These are phyloP conservation scores for Amanita thiersii DNA, from an alignment of 768 basidiomycete genomes.

Conservation along the genomic window DNA sequence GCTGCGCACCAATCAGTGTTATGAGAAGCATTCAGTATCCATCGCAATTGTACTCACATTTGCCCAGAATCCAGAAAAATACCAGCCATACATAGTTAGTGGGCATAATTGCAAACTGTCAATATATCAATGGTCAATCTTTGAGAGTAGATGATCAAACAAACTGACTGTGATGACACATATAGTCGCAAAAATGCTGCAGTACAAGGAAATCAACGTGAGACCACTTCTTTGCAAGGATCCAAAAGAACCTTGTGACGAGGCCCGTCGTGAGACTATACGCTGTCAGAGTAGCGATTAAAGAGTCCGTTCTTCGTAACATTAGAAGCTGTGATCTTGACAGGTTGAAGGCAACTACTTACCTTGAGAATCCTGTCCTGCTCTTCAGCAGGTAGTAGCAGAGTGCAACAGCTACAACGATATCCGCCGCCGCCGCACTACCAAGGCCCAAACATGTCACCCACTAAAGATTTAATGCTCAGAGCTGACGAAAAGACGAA, in stretches of 20 bases:
- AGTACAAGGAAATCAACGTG: conserved; percentile 4
- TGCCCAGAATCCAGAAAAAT: conserved; percentile 44
- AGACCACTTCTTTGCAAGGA: background rate
- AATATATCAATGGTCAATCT: background rate
- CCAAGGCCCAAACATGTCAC: conserved; percentile 39
- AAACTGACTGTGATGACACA: conserved; percentile 30
- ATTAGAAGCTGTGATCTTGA: conserved; percentile 1
- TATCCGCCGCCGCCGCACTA: conserved; percentile 39
- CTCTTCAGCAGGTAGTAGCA: conserved; percentile 40
- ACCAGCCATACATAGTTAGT: conserved; percentile 39
- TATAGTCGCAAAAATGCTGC: conserved; percentile 31
- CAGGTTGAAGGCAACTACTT: conserved; percentile 9
- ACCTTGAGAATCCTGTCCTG: conserved; percentile 39
- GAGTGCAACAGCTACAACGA: conserved; percentile 38
- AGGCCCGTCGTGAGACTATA: conserved; percentile 39
- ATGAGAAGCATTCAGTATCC: conserved; percentile 2
- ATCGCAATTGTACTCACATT: conserved; percentile 36
- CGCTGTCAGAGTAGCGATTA: conserved; percentile 33
- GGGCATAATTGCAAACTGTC: conserved; percentile 37
- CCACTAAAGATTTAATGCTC: conserved; percentile 30
- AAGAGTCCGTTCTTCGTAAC: conserved; percentile 29
- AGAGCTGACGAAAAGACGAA: conserved; percentile 14
- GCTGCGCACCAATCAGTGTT: conserved; percentile 18
- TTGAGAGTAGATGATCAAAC: background rate
- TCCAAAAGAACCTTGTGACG: conserved; percentile 27